Evolutionary conservation across 2,329 filamentous ascomycete genomes (phyloP).

Genomic region (Mycosphaerella arachidis): DNA sequence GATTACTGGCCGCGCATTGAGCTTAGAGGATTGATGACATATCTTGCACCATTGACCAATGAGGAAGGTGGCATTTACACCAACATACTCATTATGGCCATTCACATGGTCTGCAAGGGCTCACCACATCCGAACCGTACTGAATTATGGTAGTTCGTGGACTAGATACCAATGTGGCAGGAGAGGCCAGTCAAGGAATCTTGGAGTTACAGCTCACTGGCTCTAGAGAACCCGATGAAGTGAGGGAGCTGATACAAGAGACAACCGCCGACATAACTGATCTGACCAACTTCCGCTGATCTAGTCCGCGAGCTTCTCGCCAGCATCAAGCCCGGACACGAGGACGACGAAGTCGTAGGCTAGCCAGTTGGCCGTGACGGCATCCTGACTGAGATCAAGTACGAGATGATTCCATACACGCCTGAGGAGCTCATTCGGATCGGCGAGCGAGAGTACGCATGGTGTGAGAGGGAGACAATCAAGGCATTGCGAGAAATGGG

Average conservation of each 20-base stretch:
- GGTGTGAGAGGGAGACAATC: constrained; percentile 55
- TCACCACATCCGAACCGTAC: background rate
- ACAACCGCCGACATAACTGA: constrained; percentile 40
- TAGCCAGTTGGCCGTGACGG: constrained; percentile 53
- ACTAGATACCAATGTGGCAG: background rate
- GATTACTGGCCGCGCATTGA: background rate
- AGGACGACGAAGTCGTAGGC: constrained; percentile 50
- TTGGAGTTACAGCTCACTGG: background rate
- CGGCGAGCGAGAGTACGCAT: constrained; percentile 49
- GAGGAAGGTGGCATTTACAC: background rate
- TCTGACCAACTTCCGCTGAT: constrained; percentile 43
- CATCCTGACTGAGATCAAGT: constrained; percentile 49
- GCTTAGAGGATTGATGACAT: background rate
- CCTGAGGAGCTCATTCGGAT: constrained; percentile 54
- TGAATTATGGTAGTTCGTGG: background rate
- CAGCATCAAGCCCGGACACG: constrained; percentile 41
- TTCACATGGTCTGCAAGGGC: background rate
- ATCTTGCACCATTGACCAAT: background rate
- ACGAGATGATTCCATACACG: constrained; percentile 56
- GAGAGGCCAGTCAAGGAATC: background rate
- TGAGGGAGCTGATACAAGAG: constrained; percentile 11
- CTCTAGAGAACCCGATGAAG: background rate
- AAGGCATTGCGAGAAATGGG: constrained; percentile 48
- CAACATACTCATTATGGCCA: background rate
- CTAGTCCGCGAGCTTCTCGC: constrained; percentile 43